Evolutionary conservation across 805 yeast genomes (phyloP).

Genomic region (Wickerhamomyces queroliae): DNA sequence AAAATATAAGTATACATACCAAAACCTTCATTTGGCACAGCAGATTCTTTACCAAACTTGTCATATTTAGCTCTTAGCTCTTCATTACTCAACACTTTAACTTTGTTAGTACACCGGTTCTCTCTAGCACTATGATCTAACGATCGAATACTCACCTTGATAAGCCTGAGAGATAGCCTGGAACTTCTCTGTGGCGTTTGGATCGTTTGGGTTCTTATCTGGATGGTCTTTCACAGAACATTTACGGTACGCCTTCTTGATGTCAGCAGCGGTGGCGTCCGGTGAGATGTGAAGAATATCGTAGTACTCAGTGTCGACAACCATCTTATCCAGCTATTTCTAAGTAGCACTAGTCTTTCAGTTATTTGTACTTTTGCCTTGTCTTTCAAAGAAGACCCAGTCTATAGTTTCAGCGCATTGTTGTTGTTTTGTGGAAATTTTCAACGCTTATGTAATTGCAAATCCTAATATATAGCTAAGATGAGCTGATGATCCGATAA

Average conservation of each 20-base stretch:
- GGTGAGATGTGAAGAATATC: conserved; percentile 55
- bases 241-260: conserved; percentile 76
- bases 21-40: conserved; percentile 64
- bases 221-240: conserved; percentile 76
- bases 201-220: conserved; percentile 74
- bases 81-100: conserved; percentile 53
- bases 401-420: no score
- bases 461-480: no score
- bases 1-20: conserved; percentile 24
- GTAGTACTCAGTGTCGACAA: conserved; percentile 68
- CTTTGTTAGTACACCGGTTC: background rate
- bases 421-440: background rate
- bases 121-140: no score
- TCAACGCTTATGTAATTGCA: background rate
- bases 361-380: background rate
- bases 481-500: no score
- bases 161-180: conserved; percentile 63
- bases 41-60: conserved; percentile 68
- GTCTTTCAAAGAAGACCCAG: background rate
- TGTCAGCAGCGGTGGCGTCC: conserved; percentile 57
- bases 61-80: conserved; percentile 63
- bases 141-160: conserved; percentile 35
- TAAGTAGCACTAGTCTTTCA: background rate
- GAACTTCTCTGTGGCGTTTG: conserved; percentile 68
- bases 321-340: conserved; percentile 38